Evolutionary conservation across 179 eudicot species (phyloP).

Genomic region (Monotropa hypopitys): DNA sequence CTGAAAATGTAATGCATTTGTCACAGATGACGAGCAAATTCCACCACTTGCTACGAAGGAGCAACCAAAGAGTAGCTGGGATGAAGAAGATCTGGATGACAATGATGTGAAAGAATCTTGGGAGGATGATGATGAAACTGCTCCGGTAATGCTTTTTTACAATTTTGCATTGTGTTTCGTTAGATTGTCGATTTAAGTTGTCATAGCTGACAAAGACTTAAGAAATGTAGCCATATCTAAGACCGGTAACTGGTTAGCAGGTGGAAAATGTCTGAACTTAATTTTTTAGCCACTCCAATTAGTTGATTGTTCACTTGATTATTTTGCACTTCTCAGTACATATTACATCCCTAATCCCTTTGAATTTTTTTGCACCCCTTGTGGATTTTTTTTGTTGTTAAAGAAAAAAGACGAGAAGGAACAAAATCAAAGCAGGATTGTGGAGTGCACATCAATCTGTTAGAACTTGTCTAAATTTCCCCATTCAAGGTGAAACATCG

Average conservation of each 20-base stretch:
- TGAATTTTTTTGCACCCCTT: not conserved
- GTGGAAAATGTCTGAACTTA: too few relatives aligned
- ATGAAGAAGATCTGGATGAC: conserved; percentile 85
- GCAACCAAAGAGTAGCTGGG: conserved; percentile 44
- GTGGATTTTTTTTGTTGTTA: not conserved
- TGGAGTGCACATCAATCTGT: not conserved
- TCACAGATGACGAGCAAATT: conserved; percentile 53
- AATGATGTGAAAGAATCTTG: conserved; percentile 79
- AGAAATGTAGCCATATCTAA: not conserved
- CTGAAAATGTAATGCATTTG: not conserved
- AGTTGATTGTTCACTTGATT: not conserved
- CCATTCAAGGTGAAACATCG: not conserved
- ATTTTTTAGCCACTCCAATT: not conserved
- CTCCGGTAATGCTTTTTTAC: conserved; percentile 30
- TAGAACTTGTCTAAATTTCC: not conserved
- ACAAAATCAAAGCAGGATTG: too few relatives aligned
- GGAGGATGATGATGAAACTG: conserved; percentile 93
- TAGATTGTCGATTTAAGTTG: not conserved
- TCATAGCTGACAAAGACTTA: not conserved
- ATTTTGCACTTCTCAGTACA: not conserved
- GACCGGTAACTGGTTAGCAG: not conserved
- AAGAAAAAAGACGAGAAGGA: not conserved
- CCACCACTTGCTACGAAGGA: conserved; percentile 45
- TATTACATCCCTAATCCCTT: not conserved
- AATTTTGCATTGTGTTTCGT: not conserved